Evolutionary conservation across 805 yeast genomes (phyloP), one percentile per base, ranked within the genome.

Genomic region (Saccharomycopsis javanensis): DNA sequence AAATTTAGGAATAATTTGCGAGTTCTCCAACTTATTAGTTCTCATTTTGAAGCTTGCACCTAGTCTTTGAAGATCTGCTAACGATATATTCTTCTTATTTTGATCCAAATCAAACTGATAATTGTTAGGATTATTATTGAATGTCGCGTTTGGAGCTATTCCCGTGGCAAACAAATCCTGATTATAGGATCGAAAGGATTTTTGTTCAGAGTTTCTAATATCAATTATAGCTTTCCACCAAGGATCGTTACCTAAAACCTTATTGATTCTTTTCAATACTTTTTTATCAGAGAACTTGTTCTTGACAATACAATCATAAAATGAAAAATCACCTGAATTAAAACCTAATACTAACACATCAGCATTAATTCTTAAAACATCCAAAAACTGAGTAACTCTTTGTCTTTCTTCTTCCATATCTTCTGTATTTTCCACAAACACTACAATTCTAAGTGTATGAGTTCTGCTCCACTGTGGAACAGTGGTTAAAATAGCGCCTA

Each of bases 391-490:
- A 1, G 64, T 64, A 42, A 94, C 79, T 55, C 97, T 71, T 13
- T 70, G 69, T 18, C 69, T 69, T 66, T 94, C 99, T 53, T 86
- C 89, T 1, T 71, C 76, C 28, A 88, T 79, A 62, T 91, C 97
- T 0, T 72, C 72, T 50, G 73, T 75, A 57, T 76, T 76, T 70
- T 94, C 99, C 31, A 94, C 97, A 75, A 94, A 92, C 0, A 87
- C 95, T 54, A 94, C 83, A 10, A 94, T 89, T 59, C 99, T 75
- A 38, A 94, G 68, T 5, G 69, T 72, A 66, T 89, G 94, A 0
- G 86, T 82, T 52, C 75, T 75, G 62, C 87, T 83, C 99, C 99
- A 94, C 50, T 85, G 86, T 1, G 96, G 95, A 3, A 94, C 99
- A 0, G 99, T 91, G 10, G 87, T 82, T 58, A 94, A 72, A 63